phyloP scores from a whole-genome alignment of 768 basidiomycete genomes.

The Royoungia palumana region DNA sequence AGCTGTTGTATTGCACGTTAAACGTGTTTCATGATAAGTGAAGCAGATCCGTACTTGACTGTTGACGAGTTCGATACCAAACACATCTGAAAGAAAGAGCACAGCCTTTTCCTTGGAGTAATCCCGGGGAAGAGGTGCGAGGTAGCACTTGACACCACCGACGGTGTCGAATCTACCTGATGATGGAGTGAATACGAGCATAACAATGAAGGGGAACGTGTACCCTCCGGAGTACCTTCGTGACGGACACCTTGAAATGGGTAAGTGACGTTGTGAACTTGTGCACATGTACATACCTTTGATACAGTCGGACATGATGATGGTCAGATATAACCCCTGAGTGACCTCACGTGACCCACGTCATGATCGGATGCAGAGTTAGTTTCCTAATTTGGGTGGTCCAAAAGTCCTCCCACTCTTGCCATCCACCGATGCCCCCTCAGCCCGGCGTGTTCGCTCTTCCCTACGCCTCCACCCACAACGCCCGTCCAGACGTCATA shows the following conservation, averaged over 20 bases:
- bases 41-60: constrained; percentile 31
- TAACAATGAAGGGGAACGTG: neutral
- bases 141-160: constrained; percentile 46
- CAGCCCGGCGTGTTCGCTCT: constrained; percentile 67
- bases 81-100: constrained; percentile 52
- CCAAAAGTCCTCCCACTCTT: constrained; percentile 11
- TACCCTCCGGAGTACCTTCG: constrained; percentile 47
- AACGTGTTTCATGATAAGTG: no score
- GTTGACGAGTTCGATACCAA: constrained; percentile 49
- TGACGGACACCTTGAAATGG: constrained; percentile 41
- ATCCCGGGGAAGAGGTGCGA: constrained; percentile 48
- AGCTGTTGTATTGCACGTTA: constrained; percentile 26
- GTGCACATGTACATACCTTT: constrained; percentile 45
- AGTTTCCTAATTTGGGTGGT: constrained; percentile 18
- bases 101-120: constrained; percentile 56
- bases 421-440: constrained; percentile 49
- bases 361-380: constrained; percentile 20
- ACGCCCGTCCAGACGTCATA: constrained; percentile 37
- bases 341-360: constrained; percentile 13
- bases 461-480: constrained; percentile 50
- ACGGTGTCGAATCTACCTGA: constrained; percentile 43
- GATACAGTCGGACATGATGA: constrained; percentile 49
- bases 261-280: constrained; percentile 38
- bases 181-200: neutral
- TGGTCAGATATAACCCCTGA: no score